Percentiles rank a stretch among this genome's conserved stretches.
Evolutionary conservation across 331 rosid genomes (phyloP).

Genomic region (Malus hybrid): DNA sequence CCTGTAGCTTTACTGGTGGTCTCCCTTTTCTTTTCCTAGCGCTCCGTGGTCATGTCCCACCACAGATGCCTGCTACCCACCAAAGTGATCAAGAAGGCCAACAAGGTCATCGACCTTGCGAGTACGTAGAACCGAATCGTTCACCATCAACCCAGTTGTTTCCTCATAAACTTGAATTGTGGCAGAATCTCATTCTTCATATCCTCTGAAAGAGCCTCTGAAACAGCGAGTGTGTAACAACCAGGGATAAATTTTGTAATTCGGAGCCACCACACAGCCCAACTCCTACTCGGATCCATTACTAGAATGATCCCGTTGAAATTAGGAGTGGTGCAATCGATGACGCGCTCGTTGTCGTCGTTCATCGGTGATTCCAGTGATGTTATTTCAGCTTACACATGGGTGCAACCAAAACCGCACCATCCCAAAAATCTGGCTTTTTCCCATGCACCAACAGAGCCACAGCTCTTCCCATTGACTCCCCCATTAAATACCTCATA

Average conservation of each 20-base stretch:
- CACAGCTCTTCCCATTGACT: conserved; percentile 96
- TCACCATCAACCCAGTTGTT: too few relatives aligned
- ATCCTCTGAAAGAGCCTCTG: conserved; percentile 92
- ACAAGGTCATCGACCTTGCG: too few relatives aligned
- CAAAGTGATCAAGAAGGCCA: too few relatives aligned
- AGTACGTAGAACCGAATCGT: too few relatives aligned
- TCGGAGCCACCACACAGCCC: conserved; percentile 95
- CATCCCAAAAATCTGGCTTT: conserved; percentile 72
- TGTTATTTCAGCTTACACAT: conserved; percentile 60
- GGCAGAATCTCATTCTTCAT: conserved; percentile 32
- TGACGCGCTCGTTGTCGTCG: conserved; percentile 81
- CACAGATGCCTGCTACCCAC: too few relatives aligned
- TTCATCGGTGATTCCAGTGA: conserved; percentile 30
- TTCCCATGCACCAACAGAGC: conserved; percentile 58
- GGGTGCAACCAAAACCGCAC: conserved; percentile 83
- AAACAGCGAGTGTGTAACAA: conserved; percentile 91
- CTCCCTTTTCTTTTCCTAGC: too few relatives aligned
- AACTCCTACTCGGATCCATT: conserved; percentile 83
- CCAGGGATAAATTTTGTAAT: conserved; percentile 78
- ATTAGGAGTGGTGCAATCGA: conserved; percentile 89
- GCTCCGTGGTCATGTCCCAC: too few relatives aligned
- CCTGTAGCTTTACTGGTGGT: too few relatives aligned
- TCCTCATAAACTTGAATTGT: too few relatives aligned
- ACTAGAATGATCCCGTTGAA: conserved; percentile 93
- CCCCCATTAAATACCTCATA: conserved; percentile 71